Evolutionary conservation across 805 yeast genomes (phyloP).

Genomic region (Torulaspora quercuum): DNA sequence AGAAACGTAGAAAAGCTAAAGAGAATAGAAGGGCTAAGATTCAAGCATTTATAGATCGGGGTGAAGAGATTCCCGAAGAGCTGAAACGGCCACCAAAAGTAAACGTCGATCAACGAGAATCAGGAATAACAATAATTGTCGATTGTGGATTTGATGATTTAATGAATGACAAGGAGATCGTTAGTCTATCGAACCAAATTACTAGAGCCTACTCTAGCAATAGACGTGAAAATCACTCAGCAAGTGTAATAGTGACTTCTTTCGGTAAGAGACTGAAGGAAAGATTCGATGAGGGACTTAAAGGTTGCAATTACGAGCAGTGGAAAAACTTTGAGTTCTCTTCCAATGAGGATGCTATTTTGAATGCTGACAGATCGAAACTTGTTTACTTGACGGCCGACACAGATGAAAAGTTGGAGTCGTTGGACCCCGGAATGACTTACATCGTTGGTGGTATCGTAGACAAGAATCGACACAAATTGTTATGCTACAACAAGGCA

Average conservation of each 20-base stretch:
- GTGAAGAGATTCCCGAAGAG: constrained; percentile 42
- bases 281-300: constrained; percentile 63
- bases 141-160: constrained; percentile 90
- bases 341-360: constrained; percentile 38
- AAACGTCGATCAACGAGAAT: constrained; percentile 43
- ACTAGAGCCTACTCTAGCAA: constrained; percentile 79
- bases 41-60: constrained; percentile 37
- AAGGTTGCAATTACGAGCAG: constrained; percentile 48
- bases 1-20: constrained; percentile 49
- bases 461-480: constrained; percentile 86
- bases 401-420: constrained; percentile 64
- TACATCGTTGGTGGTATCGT: constrained; percentile 95
- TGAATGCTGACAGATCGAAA: constrained; percentile 39
- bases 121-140: constrained; percentile 57
- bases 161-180: constrained; percentile 71
- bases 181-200: constrained; percentile 74
- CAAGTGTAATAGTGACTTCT: constrained; percentile 58
- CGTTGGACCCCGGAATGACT: constrained; percentile 63
- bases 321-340: constrained; percentile 67
- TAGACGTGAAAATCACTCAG: constrained; percentile 53
- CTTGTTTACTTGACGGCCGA: constrained; percentile 81
- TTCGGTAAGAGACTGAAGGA: constrained; percentile 62
- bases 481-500: constrained; percentile 79
- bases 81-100: constrained; percentile 38
- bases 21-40: constrained; percentile 41